Percentiles rank a stretch among this genome's conserved stretches.
Conservation (phyloP, 306 rosid genomes). For the Myrica gale region DNA sequence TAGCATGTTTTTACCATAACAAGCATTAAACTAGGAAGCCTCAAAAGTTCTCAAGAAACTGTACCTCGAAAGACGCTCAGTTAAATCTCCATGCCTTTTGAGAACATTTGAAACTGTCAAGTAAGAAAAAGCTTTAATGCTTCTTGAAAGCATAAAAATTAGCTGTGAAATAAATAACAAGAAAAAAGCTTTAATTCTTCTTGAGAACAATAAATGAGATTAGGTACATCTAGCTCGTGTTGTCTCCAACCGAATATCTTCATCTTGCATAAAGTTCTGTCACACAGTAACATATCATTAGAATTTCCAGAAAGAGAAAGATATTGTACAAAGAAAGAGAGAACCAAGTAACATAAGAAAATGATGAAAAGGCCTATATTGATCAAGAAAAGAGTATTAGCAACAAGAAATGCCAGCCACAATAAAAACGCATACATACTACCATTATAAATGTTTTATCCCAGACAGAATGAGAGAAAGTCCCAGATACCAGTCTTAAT, state of each 20-base stretch:
- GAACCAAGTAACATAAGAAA: not conserved
- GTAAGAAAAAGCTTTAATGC: slow-evolving; percentile 27
- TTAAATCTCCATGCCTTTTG: slow-evolving; percentile 75
- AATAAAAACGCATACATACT: not conserved
- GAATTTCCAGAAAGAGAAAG: slow-evolving; percentile 3
- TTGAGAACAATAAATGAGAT: not conserved
- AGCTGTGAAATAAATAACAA: not conserved
- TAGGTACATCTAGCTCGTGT: slow-evolving; percentile 70
- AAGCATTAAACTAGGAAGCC: not conserved
- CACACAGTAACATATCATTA: slow-evolving; percentile 20
- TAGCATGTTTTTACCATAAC: not conserved
- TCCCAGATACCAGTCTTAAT: not conserved
- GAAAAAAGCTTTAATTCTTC: not conserved
- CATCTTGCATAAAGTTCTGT: slow-evolving; percentile 74
- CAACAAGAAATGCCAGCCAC: not conserved
- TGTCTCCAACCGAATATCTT: slow-evolving; percentile 69
- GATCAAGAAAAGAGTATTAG: not conserved
- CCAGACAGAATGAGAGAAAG: not conserved
- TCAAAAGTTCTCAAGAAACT: slow-evolving; percentile 1
- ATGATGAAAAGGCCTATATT: not conserved
- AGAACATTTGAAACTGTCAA: slow-evolving; percentile 66
- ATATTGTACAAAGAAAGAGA: not conserved
- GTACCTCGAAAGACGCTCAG: slow-evolving; percentile 88
- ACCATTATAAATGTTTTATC: not conserved
- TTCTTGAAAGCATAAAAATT: slow-evolving; percentile 14